These are phyloP conservation scores for Penicillium diatomitis DNA, from an alignment of 495 filamentous ascomycete species.

Conservation along the genomic window DNA sequence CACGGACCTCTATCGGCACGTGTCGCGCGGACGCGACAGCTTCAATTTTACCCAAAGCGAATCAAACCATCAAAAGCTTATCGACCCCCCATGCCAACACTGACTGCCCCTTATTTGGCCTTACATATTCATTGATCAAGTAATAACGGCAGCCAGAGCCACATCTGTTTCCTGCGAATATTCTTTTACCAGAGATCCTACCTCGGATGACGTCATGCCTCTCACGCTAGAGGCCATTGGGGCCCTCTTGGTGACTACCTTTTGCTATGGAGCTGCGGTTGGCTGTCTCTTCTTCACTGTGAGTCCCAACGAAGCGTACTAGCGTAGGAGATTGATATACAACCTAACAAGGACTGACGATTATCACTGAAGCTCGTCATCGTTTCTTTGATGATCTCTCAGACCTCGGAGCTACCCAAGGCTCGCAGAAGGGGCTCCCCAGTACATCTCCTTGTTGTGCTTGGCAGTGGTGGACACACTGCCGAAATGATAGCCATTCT, in stretches of 20 bases:
- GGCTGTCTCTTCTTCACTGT: conserved; percentile 12
- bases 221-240: not conserved
- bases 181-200: too few species aligned
- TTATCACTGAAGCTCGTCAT: conserved; percentile 15
- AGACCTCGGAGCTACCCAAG: conserved; percentile 24
- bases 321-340: not conserved
- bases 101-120: too few species aligned
- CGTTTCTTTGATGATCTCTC: conserved; percentile 21
- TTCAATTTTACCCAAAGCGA: conserved; percentile 3
- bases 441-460: conserved; percentile 68
- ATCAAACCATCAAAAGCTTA: too few species aligned
- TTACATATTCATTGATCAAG: too few species aligned
- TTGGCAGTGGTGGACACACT: conserved; percentile 91
- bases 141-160: too few species aligned
- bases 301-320: not conserved
- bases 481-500: conserved; percentile 86
- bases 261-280: conserved; percentile 4
- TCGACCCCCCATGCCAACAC: too few species aligned
- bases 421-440: conserved; percentile 24
- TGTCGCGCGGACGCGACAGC: conserved; percentile 12
- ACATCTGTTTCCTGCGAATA: too few species aligned
- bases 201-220: conserved; percentile 13
- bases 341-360: conserved; percentile 1
- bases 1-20: conserved; percentile 26
- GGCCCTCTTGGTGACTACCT: conserved; percentile 1